These are phyloP conservation scores for Sedum album DNA, from an alignment of 164 flowering plant genomes.

Conservation along the genomic window DNA sequence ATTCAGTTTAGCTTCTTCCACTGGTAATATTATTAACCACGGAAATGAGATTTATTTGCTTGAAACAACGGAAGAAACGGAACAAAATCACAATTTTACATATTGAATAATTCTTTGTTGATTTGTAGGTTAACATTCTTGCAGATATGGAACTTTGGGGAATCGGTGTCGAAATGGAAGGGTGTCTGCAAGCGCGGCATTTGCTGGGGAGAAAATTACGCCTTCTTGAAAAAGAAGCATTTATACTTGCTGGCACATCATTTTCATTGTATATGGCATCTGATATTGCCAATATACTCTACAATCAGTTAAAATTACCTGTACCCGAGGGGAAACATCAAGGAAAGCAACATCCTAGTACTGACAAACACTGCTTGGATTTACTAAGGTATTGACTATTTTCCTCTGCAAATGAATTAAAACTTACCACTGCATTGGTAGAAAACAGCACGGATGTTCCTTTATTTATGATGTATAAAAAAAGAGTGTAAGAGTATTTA, in stretches of 20 bases:
- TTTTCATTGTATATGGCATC: slow-evolving; percentile 76
- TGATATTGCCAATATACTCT: slow-evolving; percentile 85
- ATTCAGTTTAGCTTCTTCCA: not conserved
- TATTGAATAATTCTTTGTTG: not conserved
- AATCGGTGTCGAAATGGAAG: slow-evolving; percentile 93
- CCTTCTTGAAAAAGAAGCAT: slow-evolving; percentile 79
- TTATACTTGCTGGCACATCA: slow-evolving; percentile 68
- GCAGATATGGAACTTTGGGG: slow-evolving; percentile 97
- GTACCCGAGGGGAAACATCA: slow-evolving; percentile 58
- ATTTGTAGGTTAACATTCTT: slow-evolving; percentile 65
- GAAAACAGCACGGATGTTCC: not conserved
- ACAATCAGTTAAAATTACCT: slow-evolving; percentile 73
- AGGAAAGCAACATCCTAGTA: slow-evolving; percentile 90
- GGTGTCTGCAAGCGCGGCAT: slow-evolving; percentile 67
- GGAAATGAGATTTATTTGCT: not conserved
- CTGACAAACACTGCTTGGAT: slow-evolving; percentile 90
- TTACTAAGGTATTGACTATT: slow-evolving; percentile 50
- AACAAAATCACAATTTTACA: not conserved
- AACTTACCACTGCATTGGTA: too few relatives aligned
- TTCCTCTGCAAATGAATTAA: not conserved
- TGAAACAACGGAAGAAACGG: not conserved
- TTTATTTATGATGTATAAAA: not conserved
- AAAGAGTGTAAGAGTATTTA: not conserved
- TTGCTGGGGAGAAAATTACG: slow-evolving; percentile 55
- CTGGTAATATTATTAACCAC: not conserved